Evolutionary conservation across 2,329 filamentous ascomycete genomes (phyloP).

Genomic region (Myotisia sp.): DNA sequence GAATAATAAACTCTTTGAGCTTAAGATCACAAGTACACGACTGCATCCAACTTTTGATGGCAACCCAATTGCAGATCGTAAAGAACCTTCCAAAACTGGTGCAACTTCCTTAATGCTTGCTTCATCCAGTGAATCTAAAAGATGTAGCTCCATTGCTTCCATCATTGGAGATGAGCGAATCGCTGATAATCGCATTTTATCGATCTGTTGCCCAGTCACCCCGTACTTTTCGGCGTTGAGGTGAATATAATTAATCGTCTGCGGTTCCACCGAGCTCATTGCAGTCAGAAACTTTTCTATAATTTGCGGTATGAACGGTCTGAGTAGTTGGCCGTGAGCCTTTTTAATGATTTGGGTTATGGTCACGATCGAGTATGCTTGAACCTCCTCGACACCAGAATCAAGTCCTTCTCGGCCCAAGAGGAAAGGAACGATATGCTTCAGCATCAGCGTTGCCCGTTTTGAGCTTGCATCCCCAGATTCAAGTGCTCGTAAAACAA

Average conservation of each 20-base stretch:
- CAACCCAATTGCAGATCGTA: conserved; percentile 77
- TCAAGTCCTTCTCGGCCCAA: conserved; percentile 80
- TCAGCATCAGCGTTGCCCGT: conserved; percentile 64
- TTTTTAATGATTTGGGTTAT: conserved; percentile 84
- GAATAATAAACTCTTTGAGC: conserved; percentile 62
- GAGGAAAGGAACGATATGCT: conserved; percentile 77
- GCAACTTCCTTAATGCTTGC: conserved; percentile 61
- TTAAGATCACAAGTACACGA: conserved; percentile 68
- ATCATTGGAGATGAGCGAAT: conserved; percentile 80
- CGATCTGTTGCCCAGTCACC: conserved; percentile 74
- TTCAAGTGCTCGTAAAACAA: conserved; percentile 72
- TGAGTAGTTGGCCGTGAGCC: conserved; percentile 57
- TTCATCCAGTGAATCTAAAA: conserved; percentile 65
- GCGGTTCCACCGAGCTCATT: conserved; percentile 75
- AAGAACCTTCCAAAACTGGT: conserved; percentile 57
- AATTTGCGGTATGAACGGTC: conserved; percentile 67
- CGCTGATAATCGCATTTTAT: conserved; percentile 67
- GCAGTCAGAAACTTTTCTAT: conserved; percentile 67
- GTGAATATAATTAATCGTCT: conserved; percentile 83
- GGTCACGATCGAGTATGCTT: conserved; percentile 66
- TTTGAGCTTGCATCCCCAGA: conserved; percentile 53
- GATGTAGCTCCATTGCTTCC: conserved; percentile 74
- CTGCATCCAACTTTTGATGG: conserved; percentile 89
- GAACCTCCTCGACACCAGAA: conserved; percentile 75
- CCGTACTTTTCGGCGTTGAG: conserved; percentile 74